Percentiles rank a stretch among this genome's conserved stretches.
These are phyloP conservation scores for Aspergillus steynii DNA, from an alignment of 495 filamentous ascomycete species.

Conservation along the genomic window DNA sequence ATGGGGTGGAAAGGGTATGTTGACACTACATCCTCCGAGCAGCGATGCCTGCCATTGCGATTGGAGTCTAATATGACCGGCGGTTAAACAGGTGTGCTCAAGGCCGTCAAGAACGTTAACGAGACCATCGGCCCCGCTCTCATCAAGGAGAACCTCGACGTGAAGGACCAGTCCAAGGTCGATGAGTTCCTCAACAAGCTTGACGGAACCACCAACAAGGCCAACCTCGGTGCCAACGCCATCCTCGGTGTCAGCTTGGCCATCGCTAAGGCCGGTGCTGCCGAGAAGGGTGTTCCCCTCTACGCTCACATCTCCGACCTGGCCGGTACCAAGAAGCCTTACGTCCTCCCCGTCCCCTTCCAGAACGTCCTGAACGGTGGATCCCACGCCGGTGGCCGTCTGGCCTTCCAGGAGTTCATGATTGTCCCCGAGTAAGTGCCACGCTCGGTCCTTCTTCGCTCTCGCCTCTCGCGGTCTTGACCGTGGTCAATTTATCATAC, in stretches of 20 bases:
- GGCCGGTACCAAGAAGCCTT: conserved; percentile 99
- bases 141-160: conserved; percentile 91
- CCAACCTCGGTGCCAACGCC: conserved; percentile 96
- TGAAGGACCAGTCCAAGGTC: conserved; percentile 93
- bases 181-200: conserved; percentile 95
- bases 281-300: conserved; percentile 96
- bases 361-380: conserved; percentile 99
- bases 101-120: conserved; percentile 98
- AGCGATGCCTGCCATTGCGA: neutral
- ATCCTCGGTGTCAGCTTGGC: conserved; percentile 96
- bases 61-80: conserved; percentile 18
- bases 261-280: conserved; percentile 95
- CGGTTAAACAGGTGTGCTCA: conserved; percentile 64
- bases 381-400: conserved; percentile 96
- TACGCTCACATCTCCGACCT: conserved; percentile 99
- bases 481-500: conserved; percentile 2
- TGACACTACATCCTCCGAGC: neutral
- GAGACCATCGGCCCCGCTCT: conserved; percentile 83
- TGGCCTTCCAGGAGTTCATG: conserved; percentile 99
- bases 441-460: neutral
- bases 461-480: neutral
- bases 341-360: conserved; percentile 98
- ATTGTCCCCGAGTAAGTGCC: conserved; percentile 83
- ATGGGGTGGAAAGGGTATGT: conserved; percentile 89
- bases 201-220: conserved; percentile 97